A percentile compares a stretch with the other conserved stretches of the same genome.
Conservation (phyloP, 495 filamentous ascomycete genomes). For the Penicillium crystallinum region DNA sequence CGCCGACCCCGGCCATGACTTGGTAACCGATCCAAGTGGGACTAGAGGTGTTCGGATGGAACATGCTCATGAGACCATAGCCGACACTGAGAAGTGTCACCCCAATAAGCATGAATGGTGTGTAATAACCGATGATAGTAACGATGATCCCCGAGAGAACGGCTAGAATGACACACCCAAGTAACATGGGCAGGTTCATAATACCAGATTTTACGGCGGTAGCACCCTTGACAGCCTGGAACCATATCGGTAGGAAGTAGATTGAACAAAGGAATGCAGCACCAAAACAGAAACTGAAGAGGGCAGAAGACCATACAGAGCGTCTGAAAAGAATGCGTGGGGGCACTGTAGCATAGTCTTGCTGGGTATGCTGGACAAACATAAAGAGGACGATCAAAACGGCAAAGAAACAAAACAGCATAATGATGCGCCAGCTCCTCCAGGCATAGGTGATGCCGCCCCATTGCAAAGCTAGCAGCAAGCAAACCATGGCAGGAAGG, state of each 20-base stretch:
- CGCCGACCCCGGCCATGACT: slow-evolving; percentile 50
- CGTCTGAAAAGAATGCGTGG: slow-evolving; percentile 36
- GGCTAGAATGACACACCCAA: slow-evolving; percentile 25
- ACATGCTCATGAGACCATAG: slow-evolving; percentile 59
- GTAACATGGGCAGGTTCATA: slow-evolving; percentile 34
- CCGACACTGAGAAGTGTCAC: slow-evolving; percentile 53
- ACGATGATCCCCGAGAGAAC: slow-evolving; percentile 46
- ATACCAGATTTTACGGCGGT: slow-evolving; percentile 60
- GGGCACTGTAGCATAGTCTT: slow-evolving; percentile 28
- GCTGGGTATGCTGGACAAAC: slow-evolving; percentile 17
- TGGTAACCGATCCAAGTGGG: slow-evolving; percentile 58
- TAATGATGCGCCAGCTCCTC: slow-evolving; percentile 29
- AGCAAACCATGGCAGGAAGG: slow-evolving; percentile 34
- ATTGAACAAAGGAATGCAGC: slow-evolving; percentile 34
- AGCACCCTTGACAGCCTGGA: slow-evolving; percentile 55
- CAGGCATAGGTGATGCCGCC: slow-evolving; percentile 36
- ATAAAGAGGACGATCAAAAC: slow-evolving; percentile 30
- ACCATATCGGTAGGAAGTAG: slow-evolving; percentile 43
- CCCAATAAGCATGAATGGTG: slow-evolving; percentile 57
- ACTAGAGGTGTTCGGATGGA: slow-evolving; percentile 35
- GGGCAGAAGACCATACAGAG: slow-evolving; percentile 42
- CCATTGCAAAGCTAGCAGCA: slow-evolving; percentile 41
- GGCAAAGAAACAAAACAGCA: slow-evolving; percentile 31
- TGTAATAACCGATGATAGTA: slow-evolving; percentile 61
- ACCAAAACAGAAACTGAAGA: slow-evolving; percentile 53